Evolutionary conservation across 2,329 filamentous ascomycete genomes (phyloP).

Genomic region (Catunica adiposa): DNA sequence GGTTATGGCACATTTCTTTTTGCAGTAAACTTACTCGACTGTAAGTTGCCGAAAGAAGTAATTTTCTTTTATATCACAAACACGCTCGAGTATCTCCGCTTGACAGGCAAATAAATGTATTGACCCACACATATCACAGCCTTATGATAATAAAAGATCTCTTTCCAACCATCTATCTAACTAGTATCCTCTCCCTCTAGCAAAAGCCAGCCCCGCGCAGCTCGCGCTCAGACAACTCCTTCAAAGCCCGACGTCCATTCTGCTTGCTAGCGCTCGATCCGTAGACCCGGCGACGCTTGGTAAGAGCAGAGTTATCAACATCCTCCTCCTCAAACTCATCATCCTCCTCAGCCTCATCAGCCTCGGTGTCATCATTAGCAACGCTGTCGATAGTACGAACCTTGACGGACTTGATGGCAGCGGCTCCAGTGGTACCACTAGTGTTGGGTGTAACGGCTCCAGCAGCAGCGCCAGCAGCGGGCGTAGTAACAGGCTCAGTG

Average conservation of each 20-base stretch:
- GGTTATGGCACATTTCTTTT: background rate
- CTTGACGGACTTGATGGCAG: background rate
- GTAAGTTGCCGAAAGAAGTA: background rate
- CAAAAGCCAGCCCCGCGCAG: background rate
- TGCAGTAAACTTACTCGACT: background rate
- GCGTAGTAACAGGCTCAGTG: too few relatives aligned
- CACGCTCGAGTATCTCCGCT: background rate
- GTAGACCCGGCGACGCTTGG: slow-evolving; percentile 9
- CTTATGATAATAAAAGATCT: too few relatives aligned
- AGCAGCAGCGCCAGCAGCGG: too few relatives aligned
- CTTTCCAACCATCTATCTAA: too few relatives aligned
- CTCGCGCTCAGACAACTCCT: background rate
- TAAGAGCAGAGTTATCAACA: background rate
- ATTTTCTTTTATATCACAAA: background rate
- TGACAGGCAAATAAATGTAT: background rate
- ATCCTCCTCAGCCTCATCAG: background rate
- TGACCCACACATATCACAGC: background rate
- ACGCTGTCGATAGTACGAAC: too few relatives aligned
- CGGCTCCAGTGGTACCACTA: too few relatives aligned
- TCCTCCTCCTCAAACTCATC: background rate
- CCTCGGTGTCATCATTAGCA: background rate
- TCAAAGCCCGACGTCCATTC: slow-evolving; percentile 1
- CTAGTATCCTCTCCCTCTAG: too few relatives aligned
- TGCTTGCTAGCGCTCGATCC: slow-evolving; percentile 2
- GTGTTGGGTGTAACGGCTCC: too few relatives aligned